A percentile compares a stretch with the other conserved stretches of the same genome.
Conservation (phyloP, 2,329 filamentous ascomycete species). For the Paraconiothyrium brasiliense region DNA sequence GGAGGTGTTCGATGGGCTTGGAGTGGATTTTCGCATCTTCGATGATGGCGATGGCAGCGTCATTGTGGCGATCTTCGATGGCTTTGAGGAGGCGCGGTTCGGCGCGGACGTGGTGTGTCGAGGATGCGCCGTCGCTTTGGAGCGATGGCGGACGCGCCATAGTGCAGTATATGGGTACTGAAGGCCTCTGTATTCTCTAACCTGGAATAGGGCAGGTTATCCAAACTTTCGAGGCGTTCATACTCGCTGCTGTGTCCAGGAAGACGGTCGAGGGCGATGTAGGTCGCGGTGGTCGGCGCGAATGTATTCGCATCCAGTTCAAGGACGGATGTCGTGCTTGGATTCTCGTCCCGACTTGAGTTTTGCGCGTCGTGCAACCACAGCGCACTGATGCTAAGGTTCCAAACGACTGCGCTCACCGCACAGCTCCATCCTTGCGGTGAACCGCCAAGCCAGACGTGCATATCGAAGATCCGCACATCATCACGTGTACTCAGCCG, state of each 20-base stretch:
- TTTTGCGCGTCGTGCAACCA: not conserved
- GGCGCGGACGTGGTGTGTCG: slow-evolving; percentile 37
- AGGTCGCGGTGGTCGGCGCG: not conserved
- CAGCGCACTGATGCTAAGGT: not conserved
- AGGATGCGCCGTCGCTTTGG: slow-evolving; percentile 47
- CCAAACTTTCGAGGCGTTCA: slow-evolving; percentile 7
- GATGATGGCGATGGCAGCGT: slow-evolving; percentile 47
- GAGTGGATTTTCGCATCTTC: slow-evolving; percentile 43
- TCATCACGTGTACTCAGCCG: slow-evolving; percentile 13
- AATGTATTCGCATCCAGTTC: not conserved
- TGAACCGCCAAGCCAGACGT: slow-evolving; percentile 7
- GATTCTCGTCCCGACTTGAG: not conserved
- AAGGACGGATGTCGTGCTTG: not conserved
- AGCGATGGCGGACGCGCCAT: slow-evolving; percentile 49
- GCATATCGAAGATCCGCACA: slow-evolving; percentile 1
- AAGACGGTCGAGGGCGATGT: slow-evolving; percentile 1
- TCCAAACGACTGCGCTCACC: not conserved
- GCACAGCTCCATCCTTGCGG: not conserved
- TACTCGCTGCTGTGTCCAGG: slow-evolving; percentile 14
- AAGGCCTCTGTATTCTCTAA: slow-evolving; percentile 18
- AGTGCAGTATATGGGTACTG: not conserved
- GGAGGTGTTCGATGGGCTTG: slow-evolving; percentile 44
- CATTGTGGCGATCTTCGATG: slow-evolving; percentile 42
- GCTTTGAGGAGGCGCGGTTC: slow-evolving; percentile 49
- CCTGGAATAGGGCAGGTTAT: slow-evolving; percentile 2